phyloP scores from a whole-genome alignment of 2,329 filamentous ascomycete species.

The Sarocladium brachiariae region DNA sequence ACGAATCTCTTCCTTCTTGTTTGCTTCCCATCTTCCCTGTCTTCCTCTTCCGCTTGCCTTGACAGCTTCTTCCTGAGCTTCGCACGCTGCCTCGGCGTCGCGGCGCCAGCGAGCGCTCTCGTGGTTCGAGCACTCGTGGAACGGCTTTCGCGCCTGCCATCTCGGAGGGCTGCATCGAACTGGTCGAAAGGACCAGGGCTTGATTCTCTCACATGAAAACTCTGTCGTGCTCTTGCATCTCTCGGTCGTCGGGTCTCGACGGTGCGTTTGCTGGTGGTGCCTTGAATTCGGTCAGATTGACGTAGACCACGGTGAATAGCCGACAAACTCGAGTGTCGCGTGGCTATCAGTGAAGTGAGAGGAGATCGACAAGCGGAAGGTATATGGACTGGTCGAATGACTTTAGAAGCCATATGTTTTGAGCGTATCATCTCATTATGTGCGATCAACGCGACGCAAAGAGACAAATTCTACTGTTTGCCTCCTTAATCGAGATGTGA shows the following conservation, averaged over 20 bases:
- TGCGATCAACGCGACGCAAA: not conserved
- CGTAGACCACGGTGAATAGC: slow-evolving; percentile 64
- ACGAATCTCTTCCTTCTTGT: slow-evolving; percentile 46
- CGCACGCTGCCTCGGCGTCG: slow-evolving; percentile 25
- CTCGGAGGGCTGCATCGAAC: not conserved
- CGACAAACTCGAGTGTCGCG: slow-evolving; percentile 41
- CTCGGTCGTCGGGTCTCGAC: slow-evolving; percentile 9
- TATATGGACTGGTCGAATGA: not conserved
- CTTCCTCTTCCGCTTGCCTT: slow-evolving; percentile 28
- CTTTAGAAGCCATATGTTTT: slow-evolving; percentile 15
- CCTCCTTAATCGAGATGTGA: too few species aligned
- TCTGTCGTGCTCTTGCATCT: not conserved
- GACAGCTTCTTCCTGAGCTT: slow-evolving; percentile 49
- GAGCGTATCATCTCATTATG: slow-evolving; percentile 23
- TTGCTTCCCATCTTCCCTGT: slow-evolving; percentile 27
- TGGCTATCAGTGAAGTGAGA: slow-evolving; percentile 6
- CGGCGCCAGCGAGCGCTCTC: slow-evolving; percentile 23
- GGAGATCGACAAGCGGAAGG: not conserved
- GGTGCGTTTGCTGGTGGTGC: not conserved
- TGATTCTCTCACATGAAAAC: not conserved
- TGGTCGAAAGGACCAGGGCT: not conserved
- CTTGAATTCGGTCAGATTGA: slow-evolving; percentile 30
- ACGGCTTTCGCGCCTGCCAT: not conserved
- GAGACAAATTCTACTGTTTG: too few species aligned
- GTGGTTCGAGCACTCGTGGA: slow-evolving; percentile 14